Conservation (phyloP, 2,329 filamentous ascomycete species). For the Diplodia intermedia region DNA sequence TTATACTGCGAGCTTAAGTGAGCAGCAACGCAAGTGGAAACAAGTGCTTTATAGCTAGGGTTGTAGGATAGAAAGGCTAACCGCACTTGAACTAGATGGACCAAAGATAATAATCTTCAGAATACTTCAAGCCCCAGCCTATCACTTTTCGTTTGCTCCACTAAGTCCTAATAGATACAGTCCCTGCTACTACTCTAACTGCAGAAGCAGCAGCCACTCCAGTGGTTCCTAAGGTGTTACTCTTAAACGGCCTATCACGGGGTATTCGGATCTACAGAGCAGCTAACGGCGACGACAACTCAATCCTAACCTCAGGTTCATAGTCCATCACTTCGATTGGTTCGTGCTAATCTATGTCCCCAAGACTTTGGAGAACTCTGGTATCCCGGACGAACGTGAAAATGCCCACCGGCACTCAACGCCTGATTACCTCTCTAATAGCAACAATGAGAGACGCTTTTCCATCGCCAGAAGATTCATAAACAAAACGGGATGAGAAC, state of each 20-base stretch:
- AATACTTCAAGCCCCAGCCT: neutral
- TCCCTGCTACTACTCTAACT: too few species aligned
- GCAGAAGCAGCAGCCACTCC: neutral
- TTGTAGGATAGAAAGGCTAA: too few species aligned
- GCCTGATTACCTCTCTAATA: conserved; percentile 23
- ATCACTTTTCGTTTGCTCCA: neutral
- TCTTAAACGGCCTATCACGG: neutral
- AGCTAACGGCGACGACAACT: neutral
- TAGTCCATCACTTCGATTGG: neutral
- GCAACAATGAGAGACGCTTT: neutral
- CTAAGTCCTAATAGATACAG: neutral
- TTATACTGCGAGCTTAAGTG: too few species aligned
- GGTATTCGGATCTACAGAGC: neutral
- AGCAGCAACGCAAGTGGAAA: too few species aligned
- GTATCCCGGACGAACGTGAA: conserved; percentile 14
- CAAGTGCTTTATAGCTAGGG: too few species aligned
- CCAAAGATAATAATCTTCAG: too few species aligned
- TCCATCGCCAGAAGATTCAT: neutral
- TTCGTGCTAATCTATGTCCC: conserved; percentile 7
- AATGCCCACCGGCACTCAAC: conserved; percentile 24
- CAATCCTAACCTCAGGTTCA: neutral
- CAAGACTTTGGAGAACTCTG: conserved; percentile 1
- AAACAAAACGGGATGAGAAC: conserved; percentile 14
- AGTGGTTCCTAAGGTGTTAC: neutral
- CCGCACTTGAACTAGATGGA: too few species aligned